A percentile compares a stretch with the other conserved stretches of the same genome.
phyloP scores from a whole-genome alignment of 164 flowering plant genomes.

The Annona squamosa region DNA sequence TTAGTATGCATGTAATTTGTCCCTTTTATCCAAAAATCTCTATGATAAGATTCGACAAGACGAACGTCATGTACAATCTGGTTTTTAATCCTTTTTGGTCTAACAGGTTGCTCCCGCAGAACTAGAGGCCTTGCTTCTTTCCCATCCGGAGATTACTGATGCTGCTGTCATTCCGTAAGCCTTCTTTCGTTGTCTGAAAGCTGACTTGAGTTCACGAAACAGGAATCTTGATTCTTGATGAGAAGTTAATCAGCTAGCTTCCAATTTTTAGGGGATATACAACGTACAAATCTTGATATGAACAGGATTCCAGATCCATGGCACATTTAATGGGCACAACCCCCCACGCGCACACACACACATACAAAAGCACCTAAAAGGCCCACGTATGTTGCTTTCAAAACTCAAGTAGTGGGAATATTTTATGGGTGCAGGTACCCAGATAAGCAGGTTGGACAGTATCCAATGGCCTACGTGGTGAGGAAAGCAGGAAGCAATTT shows the following conservation, averaged over 20 bases:
- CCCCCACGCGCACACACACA: too few relatives aligned
- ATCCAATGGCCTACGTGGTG: constrained; percentile 92
- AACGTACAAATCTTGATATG: too few relatives aligned
- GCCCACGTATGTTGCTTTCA: too few relatives aligned
- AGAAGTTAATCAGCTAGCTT: too few relatives aligned
- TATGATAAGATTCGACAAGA: too few relatives aligned
- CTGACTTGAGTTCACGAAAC: neutral
- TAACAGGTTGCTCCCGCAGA: constrained; percentile 87
- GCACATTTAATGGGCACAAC: too few relatives aligned
- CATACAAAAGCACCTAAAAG: too few relatives aligned
- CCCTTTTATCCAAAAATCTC: too few relatives aligned
- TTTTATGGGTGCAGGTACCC: constrained; percentile 48
- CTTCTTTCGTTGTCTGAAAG: neutral
- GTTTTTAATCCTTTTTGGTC: neutral
- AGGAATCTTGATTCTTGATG: neutral
- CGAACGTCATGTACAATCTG: neutral
- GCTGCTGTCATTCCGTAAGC: constrained; percentile 95
- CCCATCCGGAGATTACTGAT: constrained; percentile 71
- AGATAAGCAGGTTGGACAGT: constrained; percentile 80
- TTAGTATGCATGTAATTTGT: too few relatives aligned
- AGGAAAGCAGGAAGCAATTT: constrained; percentile 51
- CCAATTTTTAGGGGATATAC: too few relatives aligned
- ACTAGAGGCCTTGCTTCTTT: constrained; percentile 14
- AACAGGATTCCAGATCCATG: too few relatives aligned
- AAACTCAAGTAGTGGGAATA: neutral